Base-by-base conservation (phyloP, 1,139 yeast species). In the Geotrichum fermentans region DNA sequence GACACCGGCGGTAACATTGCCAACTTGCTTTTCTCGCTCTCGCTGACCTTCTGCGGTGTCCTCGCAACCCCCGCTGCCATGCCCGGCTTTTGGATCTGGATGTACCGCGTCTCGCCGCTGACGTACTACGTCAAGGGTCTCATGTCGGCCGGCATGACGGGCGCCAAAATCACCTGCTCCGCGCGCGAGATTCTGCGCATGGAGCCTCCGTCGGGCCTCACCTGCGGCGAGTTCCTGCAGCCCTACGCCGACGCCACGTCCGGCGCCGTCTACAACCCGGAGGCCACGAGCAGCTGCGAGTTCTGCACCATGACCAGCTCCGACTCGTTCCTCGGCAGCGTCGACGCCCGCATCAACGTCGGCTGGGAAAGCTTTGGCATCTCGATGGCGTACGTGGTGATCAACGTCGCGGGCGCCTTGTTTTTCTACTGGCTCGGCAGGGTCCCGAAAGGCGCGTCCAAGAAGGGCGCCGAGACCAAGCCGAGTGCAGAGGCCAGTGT, bases 11-110 rank as follows among this genome's bases (percentile, higher is more conserved):
- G 87, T 53, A 82, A 83, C 61, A 59, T 82, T 52, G 79, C 82
- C 2, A 72, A 78, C 29, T 64, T 84, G 65, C 61, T 82, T 59
- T 83, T 82, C 67, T 77, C 89, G 16, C 68, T 84, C 74, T 73
- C 82, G 55, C 71, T 85, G 65, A 76, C 80, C 50, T 86, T 87
- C 79, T 82, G 92, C 70, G 96, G 95, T 77, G 94, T 84, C 40
- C 69, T 87, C 65, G 84, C 79, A 13, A 74, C 82, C 32, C 78
- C 82, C 26, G 62, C 68, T n/a, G 70, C 69, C 14, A 67, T 84
- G 69, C 80, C 80, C 62, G 80, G 81, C 1, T 83, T 84, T 68
- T 83, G 73, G 74, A 71, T 60, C 53, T 87, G 84, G 71, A 82
- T 84, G 86, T 78, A 81, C 69, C 77, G 81, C 60, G 75, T 76